These are phyloP conservation scores for Russula sp. DNA, from an alignment of 768 basidiomycete species.

Conservation along the genomic window DNA sequence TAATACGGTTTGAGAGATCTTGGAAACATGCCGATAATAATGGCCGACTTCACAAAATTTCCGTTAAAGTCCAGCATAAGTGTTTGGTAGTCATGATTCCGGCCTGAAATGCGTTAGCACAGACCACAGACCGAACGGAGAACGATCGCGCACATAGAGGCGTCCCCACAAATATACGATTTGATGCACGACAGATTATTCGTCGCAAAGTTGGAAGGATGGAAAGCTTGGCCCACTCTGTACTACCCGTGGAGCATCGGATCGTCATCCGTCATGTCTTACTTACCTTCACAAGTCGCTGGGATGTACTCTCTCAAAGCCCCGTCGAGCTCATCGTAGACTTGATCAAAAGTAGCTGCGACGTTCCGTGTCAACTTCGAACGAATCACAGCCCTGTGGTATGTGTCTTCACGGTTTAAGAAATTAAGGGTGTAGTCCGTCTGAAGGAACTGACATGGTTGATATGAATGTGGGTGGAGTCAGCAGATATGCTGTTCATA, in stretches of 20 bases:
- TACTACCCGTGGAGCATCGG: fast-evolving
- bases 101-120: conserved; percentile 29
- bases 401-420: neutral
- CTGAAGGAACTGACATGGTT: neutral
- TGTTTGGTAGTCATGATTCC: conserved; percentile 34
- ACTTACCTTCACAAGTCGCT: neutral
- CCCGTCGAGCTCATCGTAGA: neutral
- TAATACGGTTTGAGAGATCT: conserved; percentile 37
- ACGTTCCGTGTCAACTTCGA: neutral
- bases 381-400: neutral
- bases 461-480: neutral
- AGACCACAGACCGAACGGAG: neutral
- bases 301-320: neutral
- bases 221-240: conserved; percentile 33
- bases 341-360: neutral
- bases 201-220: conserved; percentile 18
- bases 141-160: conserved; percentile 30
- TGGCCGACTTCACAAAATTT: conserved; percentile 30
- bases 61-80: conserved; percentile 33
- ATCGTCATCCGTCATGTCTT: neutral
- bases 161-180: conserved; percentile 34
- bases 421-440: neutral
- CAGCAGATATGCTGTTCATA: neutral
- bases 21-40: conserved; percentile 35
- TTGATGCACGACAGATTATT: neutral